Base-by-base conservation (phyloP, 768 basidiomycete genomes). In the Boletus rex-veris region DNA sequence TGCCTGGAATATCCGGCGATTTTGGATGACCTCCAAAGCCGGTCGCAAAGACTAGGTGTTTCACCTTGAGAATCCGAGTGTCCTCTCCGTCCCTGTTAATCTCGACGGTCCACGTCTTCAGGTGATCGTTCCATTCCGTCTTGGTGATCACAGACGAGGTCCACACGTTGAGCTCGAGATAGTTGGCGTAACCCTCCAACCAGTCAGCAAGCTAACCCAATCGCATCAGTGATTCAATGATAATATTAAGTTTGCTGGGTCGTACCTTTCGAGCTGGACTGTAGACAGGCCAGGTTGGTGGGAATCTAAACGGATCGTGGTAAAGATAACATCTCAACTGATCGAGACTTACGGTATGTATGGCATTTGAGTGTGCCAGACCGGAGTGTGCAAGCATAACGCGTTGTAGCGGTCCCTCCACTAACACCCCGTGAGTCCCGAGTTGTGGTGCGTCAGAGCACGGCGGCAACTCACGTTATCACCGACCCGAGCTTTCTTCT, bases 161-260 rank as follows among this genome's bases (percentile, higher is more conserved):
- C 86, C 84, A 87, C 10, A 84, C 77, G 53, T 84, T 79, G 38
- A 88, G 65, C 51, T 87, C 86, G 31, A 86, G 73, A 4, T 75
- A 18, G 5, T 79, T 73, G 0, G 80, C 84, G 55, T 87, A 88
- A 5, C 70, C 71, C 62, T 88, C 85, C 15, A 87, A 68, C 81
- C 83, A 88, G 56, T 82, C 80, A 1, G 79, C 85, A n/a, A 88
- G 74, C 80, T 83, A 47, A 11, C 31, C 7, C 10, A 35, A 55
- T 6, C 39, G 16, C 11, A n/a, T 57, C 7, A 43, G 7, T 30
- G 24, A 14, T 10, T 35, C 12, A n/a, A 49, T 9, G 14, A 35
- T 5, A 35, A 14, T 35, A 10, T 35, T 2, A 1, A 14, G 33
- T 14, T 10, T 35, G 8, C 10, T 24, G 4, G 11, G 9, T 12